Evolutionary conservation across 768 basidiomycete species (phyloP), one percentile per base, ranked within the genome.

Genomic region (Lactarius tabidus): DNA sequence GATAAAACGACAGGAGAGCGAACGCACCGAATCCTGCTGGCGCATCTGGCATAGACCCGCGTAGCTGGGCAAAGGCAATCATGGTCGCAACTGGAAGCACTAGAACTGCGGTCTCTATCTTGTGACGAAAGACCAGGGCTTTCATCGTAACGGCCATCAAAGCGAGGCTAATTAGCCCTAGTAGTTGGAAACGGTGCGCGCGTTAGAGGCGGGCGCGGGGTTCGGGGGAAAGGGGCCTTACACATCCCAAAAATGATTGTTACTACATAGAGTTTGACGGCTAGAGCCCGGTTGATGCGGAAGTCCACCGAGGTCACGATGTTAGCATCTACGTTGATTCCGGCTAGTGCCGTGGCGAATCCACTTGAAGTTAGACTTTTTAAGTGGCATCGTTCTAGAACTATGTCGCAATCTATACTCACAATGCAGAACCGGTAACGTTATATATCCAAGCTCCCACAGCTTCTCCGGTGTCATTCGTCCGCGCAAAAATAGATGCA

Each of bases 31-130:
- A 74, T 0, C 70, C 70, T 28, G 54, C 41, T 8, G 72, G 72
- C 7, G 72, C 73, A 17, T 72, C 65, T 2, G 73, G 73, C 33
- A 74, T 64, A 9, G 72, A 72, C 2, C 53, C 54, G 7, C 73
- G 72, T 29, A 74, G 61, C 38, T 70, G 67, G 7, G 72, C 70
- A 64, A 73, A 74, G 23, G 73, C 73, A 31, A 74, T 73, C 52
- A 74, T 67, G 3, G 73, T 73, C 1, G 69, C 69, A 14, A 73
- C 63, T 1, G 73, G 72, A 9, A 73, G 48, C 3, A 71, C 69
- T 2, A 74, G 58, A 10, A 73, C 67, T 7, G 69, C 64, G 6
- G 69, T 64, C 12, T 68, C 66, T 29, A 72, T 65, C 18, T 60
- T 66, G 51, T 68, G 66, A 5, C 70, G 62, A 36, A 73, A 71